These are phyloP conservation scores for Taphrina wiesneri DNA, from an alignment of 1,139 yeast species.

Conservation along the genomic window DNA sequence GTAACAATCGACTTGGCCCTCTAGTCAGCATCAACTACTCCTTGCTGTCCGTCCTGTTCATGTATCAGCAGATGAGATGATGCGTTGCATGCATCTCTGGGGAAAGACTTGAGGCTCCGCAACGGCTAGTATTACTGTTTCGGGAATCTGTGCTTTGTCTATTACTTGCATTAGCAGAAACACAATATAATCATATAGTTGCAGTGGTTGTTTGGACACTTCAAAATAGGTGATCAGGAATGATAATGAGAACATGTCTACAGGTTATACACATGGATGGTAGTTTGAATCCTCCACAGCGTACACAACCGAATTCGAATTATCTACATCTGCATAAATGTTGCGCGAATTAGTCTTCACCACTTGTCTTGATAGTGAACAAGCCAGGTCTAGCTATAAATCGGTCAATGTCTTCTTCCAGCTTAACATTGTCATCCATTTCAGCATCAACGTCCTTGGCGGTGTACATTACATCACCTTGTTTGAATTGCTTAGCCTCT, in stretches of 20 bases:
- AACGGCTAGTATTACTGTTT: neutral
- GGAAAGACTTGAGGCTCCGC: neutral
- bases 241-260: too few species aligned
- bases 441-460: neutral
- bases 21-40: neutral
- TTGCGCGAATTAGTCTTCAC: neutral
- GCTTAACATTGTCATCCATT: neutral
- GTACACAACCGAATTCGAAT: too few species aligned
- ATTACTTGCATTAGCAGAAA: neutral
- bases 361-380: slow-evolving; percentile 1
- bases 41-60: neutral
- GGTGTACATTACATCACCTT: neutral
- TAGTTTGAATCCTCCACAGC: too few species aligned
- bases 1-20: neutral
- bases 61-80: neutral
- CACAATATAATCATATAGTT: neutral
- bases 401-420: neutral
- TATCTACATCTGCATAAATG: neutral
- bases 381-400: neutral
- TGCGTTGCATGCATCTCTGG: neutral
- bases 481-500: neutral
- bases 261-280: too few species aligned
- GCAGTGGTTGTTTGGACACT: too few species aligned
- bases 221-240: too few species aligned
- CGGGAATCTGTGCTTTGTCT: neutral